Conservation (phyloP, 140 eudicot species). For the Bidens hawaiensis region DNA sequence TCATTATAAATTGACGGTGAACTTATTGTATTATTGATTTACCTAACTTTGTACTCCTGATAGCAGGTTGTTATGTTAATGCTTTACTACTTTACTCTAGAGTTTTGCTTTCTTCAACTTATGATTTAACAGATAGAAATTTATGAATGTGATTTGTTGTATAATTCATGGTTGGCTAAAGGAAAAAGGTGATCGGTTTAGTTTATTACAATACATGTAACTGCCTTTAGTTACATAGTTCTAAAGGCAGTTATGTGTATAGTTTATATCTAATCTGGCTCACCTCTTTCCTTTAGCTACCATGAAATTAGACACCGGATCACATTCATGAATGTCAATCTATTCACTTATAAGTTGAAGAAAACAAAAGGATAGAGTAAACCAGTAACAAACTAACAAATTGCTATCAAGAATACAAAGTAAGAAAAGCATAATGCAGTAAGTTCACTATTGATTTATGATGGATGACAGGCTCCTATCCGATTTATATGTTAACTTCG, state of each 20-base stretch:
- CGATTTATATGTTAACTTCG: neutral
- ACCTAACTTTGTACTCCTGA: neutral
- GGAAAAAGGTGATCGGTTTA: neutral
- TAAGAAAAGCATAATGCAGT: constrained; percentile 2
- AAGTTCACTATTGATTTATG: neutral
- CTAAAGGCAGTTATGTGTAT: too few species aligned
- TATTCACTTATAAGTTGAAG: constrained; percentile 1
- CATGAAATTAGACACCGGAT: neutral
- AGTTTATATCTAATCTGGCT: neutral
- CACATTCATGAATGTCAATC: neutral
- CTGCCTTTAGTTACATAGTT: neutral
- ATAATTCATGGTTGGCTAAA: neutral
- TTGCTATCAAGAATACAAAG: neutral
- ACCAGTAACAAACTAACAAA: neutral
- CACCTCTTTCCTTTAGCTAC: neutral
- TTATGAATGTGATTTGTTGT: neutral
- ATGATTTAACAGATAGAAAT: neutral
- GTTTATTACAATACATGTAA: constrained; percentile 1
- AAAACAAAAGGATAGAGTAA: neutral
- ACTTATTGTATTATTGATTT: constrained; percentile 1
- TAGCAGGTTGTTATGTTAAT: neutral
- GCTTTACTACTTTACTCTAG: neutral
- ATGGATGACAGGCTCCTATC: constrained; percentile 1
- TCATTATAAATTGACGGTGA: neutral
- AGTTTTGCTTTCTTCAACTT: neutral